Evolutionary conservation across 352 stramenopile genomes (phyloP).

Genomic region (Phytophthora palmivora): DNA sequence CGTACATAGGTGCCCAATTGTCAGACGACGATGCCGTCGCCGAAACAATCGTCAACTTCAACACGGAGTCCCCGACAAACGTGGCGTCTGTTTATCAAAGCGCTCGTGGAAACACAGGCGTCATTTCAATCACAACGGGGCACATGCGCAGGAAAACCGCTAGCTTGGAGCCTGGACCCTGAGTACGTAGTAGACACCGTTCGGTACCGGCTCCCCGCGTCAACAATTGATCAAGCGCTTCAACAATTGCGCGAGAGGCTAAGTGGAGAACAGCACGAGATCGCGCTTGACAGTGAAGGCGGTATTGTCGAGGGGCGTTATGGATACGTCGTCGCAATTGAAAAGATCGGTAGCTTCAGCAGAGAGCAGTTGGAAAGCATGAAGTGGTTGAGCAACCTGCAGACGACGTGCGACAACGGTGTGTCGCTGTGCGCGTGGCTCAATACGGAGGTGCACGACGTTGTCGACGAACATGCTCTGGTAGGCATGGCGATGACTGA

Average conservation of each 20-base stretch:
- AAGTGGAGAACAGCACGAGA: neutral
- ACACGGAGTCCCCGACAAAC: neutral
- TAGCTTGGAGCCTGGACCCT: neutral
- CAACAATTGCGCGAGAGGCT: neutral
- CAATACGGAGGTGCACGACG: neutral
- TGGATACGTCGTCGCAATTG: neutral
- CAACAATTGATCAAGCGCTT: conserved; percentile 2
- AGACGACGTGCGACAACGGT: conserved; percentile 2
- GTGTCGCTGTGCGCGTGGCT: conserved; percentile 10
- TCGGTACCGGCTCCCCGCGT: conserved; percentile 1
- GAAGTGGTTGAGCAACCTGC: conserved; percentile 21
- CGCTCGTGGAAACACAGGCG: conserved; percentile 13
- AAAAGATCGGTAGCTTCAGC: conserved; percentile 4
- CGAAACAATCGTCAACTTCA: conserved; percentile 15
- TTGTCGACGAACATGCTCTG: neutral
- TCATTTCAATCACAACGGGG: no score
- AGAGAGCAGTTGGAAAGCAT: conserved; percentile 11
- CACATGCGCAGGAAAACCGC: neutral
- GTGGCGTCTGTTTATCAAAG: conserved; percentile 12
- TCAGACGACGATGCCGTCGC: conserved; percentile 9
- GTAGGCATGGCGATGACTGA: neutral
- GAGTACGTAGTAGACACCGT: neutral
- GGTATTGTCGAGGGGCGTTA: neutral
- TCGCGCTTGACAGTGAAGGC: neutral
- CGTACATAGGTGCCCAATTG: no score